Conservation (phyloP, 1,284 basidiomycete genomes). For the Sporisorium iseilematis-ciliati region DNA sequence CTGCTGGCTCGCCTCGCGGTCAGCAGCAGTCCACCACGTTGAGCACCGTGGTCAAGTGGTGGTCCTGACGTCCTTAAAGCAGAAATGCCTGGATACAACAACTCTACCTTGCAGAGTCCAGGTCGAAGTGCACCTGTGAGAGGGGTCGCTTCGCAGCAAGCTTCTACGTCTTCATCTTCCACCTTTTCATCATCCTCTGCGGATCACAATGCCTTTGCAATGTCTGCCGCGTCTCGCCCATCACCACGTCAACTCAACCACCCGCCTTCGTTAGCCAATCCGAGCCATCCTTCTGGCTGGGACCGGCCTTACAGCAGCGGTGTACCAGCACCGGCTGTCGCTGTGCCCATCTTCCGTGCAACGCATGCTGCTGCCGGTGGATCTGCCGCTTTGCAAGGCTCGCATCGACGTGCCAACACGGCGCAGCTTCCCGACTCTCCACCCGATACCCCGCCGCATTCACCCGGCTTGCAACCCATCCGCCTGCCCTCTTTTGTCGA, state of each 20-base stretch:
- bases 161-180: conserved; percentile 15
- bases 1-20: conserved; percentile 43
- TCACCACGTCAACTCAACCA: conserved; percentile 1
- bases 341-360: conserved; percentile 47
- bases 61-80: conserved; percentile 58
- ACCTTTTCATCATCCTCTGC: not conserved
- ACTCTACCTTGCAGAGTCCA: conserved; percentile 39
- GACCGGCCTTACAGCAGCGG: conserved; percentile 49
- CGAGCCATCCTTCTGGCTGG: conserved; percentile 30
- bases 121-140: conserved; percentile 64
- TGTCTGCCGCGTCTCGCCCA: conserved; percentile 1
- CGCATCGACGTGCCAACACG: conserved; percentile 14
- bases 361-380: conserved; percentile 18
- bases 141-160: conserved; percentile 59
- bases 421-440: conserved; percentile 51
- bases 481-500: conserved; percentile 20
- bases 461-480: conserved; percentile 32
- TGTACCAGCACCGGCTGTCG: conserved; percentile 44
- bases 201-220: not conserved
- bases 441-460: conserved; percentile 55
- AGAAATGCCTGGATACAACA: conserved; percentile 60
- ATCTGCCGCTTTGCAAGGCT: not conserved
- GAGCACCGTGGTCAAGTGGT: conserved; percentile 61
- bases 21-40: conserved; percentile 56
- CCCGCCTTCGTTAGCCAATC: conserved; percentile 2